These are phyloP conservation scores for Boeremia lycopersici DNA, from an alignment of 2,329 filamentous ascomycete genomes.

Conservation along the genomic window DNA sequence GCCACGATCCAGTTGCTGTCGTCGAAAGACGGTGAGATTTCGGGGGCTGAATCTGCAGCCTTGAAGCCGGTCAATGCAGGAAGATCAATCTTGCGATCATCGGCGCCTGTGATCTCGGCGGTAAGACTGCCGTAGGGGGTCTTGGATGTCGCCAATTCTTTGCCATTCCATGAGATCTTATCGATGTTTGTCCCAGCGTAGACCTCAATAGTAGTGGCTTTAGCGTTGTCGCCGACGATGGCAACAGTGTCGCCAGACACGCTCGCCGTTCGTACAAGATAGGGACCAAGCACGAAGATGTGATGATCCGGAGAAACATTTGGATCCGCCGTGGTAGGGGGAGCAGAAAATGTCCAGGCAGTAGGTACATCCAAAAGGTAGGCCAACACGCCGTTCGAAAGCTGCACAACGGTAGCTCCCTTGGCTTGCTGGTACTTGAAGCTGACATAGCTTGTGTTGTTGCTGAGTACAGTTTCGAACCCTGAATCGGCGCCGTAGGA, in stretches of 20 bases:
- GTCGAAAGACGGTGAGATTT: conserved; percentile 54
- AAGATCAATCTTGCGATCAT: conserved; percentile 49
- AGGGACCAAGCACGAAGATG: conserved; percentile 39
- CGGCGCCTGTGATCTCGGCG: conserved; percentile 49
- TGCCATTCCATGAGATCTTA: conserved; percentile 56
- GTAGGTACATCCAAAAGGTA: conserved; percentile 61
- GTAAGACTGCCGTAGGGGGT: conserved; percentile 55
- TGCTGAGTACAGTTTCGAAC: conserved; percentile 36
- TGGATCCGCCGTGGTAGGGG: conserved; percentile 55
- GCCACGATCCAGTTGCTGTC: conserved; percentile 59
- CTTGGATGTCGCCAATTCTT: conserved; percentile 43
- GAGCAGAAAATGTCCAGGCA: conserved; percentile 64
- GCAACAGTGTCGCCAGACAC: conserved; percentile 50
- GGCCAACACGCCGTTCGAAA: conserved; percentile 57
- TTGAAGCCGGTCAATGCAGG: conserved; percentile 57
- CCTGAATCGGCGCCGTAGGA: conserved; percentile 49
- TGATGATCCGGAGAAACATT: conserved; percentile 54
- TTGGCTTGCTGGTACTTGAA: conserved; percentile 57
- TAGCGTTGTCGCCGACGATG: conserved; percentile 55
- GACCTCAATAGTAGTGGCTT: conserved; percentile 51
- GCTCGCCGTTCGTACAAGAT: conserved; percentile 48
- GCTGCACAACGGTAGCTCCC: conserved; percentile 55
- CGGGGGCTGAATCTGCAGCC: conserved; percentile 58
- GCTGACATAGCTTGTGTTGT: conserved; percentile 21
- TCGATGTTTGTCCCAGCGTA: conserved; percentile 38